Evolutionary conservation across 306 rosid genomes (phyloP).

Genomic region (Sechiopsis laciniata): DNA sequence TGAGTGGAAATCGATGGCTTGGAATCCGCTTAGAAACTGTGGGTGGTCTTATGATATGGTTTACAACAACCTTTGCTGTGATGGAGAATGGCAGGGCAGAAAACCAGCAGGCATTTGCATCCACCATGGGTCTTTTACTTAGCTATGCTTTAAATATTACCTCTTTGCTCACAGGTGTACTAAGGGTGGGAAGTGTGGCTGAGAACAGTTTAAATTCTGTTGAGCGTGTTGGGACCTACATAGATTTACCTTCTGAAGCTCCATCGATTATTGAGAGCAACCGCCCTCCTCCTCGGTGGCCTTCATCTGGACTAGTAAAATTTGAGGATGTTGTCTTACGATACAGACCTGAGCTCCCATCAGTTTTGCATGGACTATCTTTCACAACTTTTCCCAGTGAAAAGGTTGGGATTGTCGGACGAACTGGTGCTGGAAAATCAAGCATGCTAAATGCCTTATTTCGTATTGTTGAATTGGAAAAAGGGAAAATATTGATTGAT

Average conservation of each 20-base stretch:
- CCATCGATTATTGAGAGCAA: slow-evolving; percentile 35
- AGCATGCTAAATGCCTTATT: slow-evolving; percentile 45
- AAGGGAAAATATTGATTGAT: slow-evolving; percentile 43
- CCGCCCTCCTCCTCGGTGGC: slow-evolving; percentile 47
- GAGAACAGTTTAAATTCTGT: slow-evolving; percentile 55
- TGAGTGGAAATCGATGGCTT: slow-evolving; percentile 48
- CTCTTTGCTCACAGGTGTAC: slow-evolving; percentile 63
- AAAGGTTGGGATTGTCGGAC: slow-evolving; percentile 48
- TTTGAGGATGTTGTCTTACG: slow-evolving; percentile 41
- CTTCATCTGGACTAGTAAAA: slow-evolving; percentile 37
- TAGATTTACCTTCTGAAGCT: slow-evolving; percentile 72
- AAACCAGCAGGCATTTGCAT: slow-evolving; percentile 42
- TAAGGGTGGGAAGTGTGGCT: slow-evolving; percentile 54
- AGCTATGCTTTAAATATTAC: slow-evolving; percentile 89
- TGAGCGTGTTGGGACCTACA: slow-evolving; percentile 74
- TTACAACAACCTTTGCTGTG: slow-evolving; percentile 49
- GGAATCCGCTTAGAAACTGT: slow-evolving; percentile 39
- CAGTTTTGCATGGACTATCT: slow-evolving; percentile 41
- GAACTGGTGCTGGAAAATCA: slow-evolving; percentile 52
- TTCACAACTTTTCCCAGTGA: slow-evolving; percentile 35
- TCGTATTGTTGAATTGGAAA: slow-evolving; percentile 45
- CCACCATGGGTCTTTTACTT: slow-evolving; percentile 49
- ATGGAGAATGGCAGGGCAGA: slow-evolving; percentile 43
- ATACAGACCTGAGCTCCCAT: slow-evolving; percentile 46
- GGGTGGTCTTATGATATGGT: slow-evolving; percentile 50